Percentiles rank a stretch among this genome's conserved stretches.
Evolutionary conservation across 1,139 yeast genomes (phyloP).

Genomic region (Tardiomyces digboiensis): DNA sequence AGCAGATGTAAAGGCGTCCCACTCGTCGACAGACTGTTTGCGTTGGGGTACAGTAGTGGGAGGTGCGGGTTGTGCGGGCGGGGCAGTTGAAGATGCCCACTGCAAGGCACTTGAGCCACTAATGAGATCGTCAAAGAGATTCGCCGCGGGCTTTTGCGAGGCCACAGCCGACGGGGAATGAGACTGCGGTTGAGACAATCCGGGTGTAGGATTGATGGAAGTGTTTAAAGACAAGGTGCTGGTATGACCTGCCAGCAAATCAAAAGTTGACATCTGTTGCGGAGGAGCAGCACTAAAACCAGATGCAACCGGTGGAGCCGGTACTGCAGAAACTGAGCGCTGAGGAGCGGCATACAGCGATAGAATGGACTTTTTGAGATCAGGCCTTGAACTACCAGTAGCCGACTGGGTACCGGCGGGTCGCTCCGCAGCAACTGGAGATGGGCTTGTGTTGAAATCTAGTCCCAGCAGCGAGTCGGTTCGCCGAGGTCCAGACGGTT

Average conservation of each 20-base stretch:
- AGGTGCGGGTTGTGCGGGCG: background rate
- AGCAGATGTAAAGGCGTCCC: constrained; percentile 18
- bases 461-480: constrained; percentile 22
- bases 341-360: constrained; percentile 66
- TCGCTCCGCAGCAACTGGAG: constrained; percentile 13
- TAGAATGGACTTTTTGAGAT: constrained; percentile 81
- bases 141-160: background rate
- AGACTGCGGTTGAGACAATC: background rate
- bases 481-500: constrained; percentile 4
- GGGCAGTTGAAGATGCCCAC: background rate
- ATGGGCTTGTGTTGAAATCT: constrained; percentile 15
- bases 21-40: constrained; percentile 12
- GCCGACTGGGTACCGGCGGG: constrained; percentile 11
- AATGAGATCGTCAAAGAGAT: background rate
- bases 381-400: constrained; percentile 41
- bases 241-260: constrained; percentile 1
- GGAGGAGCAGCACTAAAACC: constrained; percentile 20
- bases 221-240: background rate
- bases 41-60: background rate
- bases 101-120: background rate
- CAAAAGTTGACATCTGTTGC: constrained; percentile 6
- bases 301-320: constrained; percentile 7
- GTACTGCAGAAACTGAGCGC: constrained; percentile 7
- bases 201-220: background rate
- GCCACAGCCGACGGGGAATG: background rate